phyloP scores from a whole-genome alignment of 805 yeast species.

The Candida chilensis region DNA sequence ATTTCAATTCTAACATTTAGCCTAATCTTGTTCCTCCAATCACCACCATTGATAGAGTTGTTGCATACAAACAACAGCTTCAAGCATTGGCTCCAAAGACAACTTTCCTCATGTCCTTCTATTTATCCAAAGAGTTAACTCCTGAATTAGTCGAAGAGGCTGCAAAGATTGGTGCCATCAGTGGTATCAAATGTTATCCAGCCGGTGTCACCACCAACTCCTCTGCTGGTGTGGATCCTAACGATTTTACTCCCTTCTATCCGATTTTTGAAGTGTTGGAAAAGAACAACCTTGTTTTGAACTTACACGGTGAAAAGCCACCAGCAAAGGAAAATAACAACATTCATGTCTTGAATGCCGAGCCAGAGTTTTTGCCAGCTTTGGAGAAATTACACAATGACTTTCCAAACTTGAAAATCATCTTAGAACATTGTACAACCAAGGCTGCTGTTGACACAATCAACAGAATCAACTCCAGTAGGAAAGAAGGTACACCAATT shows the following conservation, averaged over 20 bases:
- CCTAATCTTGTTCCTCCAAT: slow-evolving; percentile 94
- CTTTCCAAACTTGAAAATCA: slow-evolving; percentile 81
- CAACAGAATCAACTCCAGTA: slow-evolving; percentile 45
- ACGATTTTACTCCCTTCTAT: slow-evolving; percentile 81
- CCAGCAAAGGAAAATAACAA: slow-evolving; percentile 42
- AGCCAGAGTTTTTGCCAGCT: slow-evolving; percentile 86
- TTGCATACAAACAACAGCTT: slow-evolving; percentile 57
- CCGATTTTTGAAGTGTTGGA: slow-evolving; percentile 89
- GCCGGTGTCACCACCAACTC: slow-evolving; percentile 99
- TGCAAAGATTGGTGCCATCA: slow-evolving; percentile 54
- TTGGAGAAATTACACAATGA: slow-evolving; percentile 65
- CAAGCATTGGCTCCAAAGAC: slow-evolving; percentile 69
- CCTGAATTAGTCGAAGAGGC: slow-evolving; percentile 83
- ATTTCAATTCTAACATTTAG: neutral
- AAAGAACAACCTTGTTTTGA: slow-evolving; percentile 65
- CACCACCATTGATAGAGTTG: slow-evolving; percentile 64
- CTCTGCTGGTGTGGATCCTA: slow-evolving; percentile 83
- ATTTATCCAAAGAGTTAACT: slow-evolving; percentile 67
- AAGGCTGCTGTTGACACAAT: slow-evolving; percentile 79
- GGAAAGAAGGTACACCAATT: slow-evolving; percentile 22
- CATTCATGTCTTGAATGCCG: slow-evolving; percentile 91
- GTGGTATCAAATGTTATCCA: slow-evolving; percentile 95
- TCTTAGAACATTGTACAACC: slow-evolving; percentile 93
- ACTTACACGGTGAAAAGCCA: slow-evolving; percentile 95
- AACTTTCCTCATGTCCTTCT: slow-evolving; percentile 86